Evolutionary conservation across 495 filamentous ascomycete species (phyloP).

Genomic region (Penicillium nucicola): DNA sequence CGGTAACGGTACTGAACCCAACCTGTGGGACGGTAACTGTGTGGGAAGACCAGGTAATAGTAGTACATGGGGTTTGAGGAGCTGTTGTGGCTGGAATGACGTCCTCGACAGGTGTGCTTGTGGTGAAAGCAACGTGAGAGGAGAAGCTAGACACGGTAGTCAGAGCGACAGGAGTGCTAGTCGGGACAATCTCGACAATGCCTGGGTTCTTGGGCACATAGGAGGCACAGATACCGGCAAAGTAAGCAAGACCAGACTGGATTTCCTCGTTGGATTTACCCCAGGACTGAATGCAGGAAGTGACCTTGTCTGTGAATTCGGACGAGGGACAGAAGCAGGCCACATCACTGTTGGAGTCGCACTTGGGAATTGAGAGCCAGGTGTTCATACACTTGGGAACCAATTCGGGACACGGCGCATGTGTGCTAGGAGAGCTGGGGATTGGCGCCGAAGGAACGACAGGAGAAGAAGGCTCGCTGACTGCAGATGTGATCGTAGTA

Average conservation of each 20-base stretch:
- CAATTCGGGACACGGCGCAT: conserved; percentile 57
- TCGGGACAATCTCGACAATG: conserved; percentile 68
- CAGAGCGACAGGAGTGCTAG: conserved; percentile 41
- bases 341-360: conserved; percentile 78
- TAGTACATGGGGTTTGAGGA: conserved; percentile 51
- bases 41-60: conserved; percentile 56
- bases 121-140: conserved; percentile 23
- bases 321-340: conserved; percentile 82
- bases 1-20: conserved; percentile 57
- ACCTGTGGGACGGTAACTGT: conserved; percentile 73
- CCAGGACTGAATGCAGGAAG: conserved; percentile 76
- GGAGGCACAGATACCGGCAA: conserved; percentile 84
- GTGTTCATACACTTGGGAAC: conserved; percentile 94
- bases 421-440: background rate
- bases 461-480: background rate
- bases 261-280: conserved; percentile 60
- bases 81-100: background rate
- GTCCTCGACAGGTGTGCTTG: background rate
- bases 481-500: conserved; percentile 20
- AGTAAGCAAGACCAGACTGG: conserved; percentile 69
- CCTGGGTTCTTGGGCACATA: conserved; percentile 74
- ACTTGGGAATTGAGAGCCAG: conserved; percentile 71
- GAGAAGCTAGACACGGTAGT: conserved; percentile 8
- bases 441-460: conserved; percentile 19
- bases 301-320: conserved; percentile 73